phyloP scores from a whole-genome alignment of 106 monocot species.

The Phalaenopsis equestris region DNA sequence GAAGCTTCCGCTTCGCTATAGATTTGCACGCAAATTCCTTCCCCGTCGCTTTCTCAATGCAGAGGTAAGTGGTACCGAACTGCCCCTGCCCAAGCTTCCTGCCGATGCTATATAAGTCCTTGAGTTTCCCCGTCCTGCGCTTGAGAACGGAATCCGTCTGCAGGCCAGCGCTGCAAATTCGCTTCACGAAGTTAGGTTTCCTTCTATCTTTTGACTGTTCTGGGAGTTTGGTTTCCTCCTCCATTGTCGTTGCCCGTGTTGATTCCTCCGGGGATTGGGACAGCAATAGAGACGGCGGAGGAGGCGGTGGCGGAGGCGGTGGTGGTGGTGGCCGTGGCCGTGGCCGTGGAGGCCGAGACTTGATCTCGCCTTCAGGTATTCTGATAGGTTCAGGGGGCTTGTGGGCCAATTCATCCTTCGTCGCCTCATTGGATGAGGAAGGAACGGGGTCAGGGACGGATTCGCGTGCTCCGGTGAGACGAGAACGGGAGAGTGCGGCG shows the following conservation, averaged over 20 bases:
- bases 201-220: background rate
- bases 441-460: background rate
- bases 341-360: background rate
- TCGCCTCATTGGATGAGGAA: background rate
- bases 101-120: slow-evolving; percentile 41
- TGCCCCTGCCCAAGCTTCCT: slow-evolving; percentile 55
- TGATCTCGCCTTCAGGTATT: slow-evolving; percentile 12
- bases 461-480: background rate
- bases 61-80: slow-evolving; percentile 54
- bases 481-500: slow-evolving; percentile 16
- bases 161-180: slow-evolving; percentile 29
- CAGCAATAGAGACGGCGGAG: background rate
- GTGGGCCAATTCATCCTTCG: background rate
- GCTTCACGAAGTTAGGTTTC: slow-evolving; percentile 22
- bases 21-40: slow-evolving; percentile 53
- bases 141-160: slow-evolving; percentile 30
- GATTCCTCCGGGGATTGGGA: background rate
- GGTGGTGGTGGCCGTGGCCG: background rate
- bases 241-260: background rate
- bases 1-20: slow-evolving; percentile 48
- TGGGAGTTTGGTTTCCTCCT: background rate
- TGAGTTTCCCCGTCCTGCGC: slow-evolving; percentile 35
- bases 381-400: slow-evolving; percentile 24
- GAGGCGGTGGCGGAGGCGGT: background rate
- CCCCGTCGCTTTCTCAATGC: slow-evolving; percentile 42